These are phyloP conservation scores for Dovyalis caffra DNA, from an alignment of 345 rosid genomes.

Conservation along the genomic window DNA sequence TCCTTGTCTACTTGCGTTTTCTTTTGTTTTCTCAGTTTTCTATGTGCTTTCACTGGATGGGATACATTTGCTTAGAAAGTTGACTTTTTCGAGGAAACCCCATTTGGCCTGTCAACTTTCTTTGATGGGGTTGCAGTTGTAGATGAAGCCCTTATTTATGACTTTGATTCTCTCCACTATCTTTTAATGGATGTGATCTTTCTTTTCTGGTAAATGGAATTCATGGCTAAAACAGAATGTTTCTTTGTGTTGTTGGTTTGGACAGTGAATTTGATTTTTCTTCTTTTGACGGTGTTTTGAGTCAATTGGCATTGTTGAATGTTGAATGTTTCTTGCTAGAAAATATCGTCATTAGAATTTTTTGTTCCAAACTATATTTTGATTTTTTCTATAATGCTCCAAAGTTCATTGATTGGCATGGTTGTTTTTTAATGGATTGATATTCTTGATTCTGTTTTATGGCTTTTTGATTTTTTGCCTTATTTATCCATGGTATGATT, in stretches of 20 bases:
- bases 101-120: conserved; percentile 17
- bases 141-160: conserved; percentile 11
- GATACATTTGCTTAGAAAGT: not conserved
- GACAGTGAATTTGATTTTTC: no score
- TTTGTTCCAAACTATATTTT: not conserved
- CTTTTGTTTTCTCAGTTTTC: not conserved
- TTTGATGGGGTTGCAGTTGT: not conserved
- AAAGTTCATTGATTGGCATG: not conserved
- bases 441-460: not conserved
- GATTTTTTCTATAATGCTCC: not conserved
- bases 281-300: not conserved
- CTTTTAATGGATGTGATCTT: not conserved
- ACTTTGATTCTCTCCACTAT: not conserved
- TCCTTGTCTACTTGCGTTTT: not conserved
- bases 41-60: not conserved
- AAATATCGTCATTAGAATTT: not conserved
- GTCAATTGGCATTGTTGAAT: not conserved
- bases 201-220: conserved; percentile 6
- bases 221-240: not conserved
- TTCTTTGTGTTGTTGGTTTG: not conserved
- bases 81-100: conserved; percentile 34
- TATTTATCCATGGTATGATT: not conserved
- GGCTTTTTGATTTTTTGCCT: not conserved
- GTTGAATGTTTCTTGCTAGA: not conserved
- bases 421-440: not conserved